Evolutionary conservation across 176 grass and related monocot species (phyloP).

Genomic region (Tillandsia fasciculata): DNA sequence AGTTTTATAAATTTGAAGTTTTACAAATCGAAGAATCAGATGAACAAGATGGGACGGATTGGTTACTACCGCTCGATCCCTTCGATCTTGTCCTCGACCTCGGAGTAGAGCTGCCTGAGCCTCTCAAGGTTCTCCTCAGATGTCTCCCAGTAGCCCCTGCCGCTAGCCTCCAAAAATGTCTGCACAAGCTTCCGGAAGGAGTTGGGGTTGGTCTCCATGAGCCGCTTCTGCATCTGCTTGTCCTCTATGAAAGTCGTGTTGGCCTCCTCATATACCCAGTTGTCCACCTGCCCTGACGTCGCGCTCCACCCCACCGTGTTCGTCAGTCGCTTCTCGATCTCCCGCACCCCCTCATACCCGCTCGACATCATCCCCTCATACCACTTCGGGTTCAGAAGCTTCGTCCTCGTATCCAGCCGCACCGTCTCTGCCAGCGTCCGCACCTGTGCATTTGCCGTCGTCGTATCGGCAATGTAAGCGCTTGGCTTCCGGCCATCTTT

Average conservation of each 20-base stretch:
- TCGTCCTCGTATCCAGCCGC: constrained; percentile 82
- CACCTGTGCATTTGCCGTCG: constrained; percentile 96
- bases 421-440: constrained; percentile 80
- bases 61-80: constrained; percentile 68
- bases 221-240: constrained; percentile 77
- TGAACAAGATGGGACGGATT: not conserved
- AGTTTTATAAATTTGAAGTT: no score
- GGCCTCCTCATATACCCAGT: constrained; percentile 99
- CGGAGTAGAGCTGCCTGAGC: constrained; percentile 75
- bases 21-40: not conserved
- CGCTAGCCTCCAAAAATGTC: constrained; percentile 91
- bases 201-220: constrained; percentile 90
- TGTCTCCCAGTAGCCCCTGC: constrained; percentile 98
- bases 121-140: constrained; percentile 89
- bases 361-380: constrained; percentile 97
- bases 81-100: constrained; percentile 99
- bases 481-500: constrained; percentile 80
- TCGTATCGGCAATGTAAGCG: constrained; percentile 85
- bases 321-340: constrained; percentile 95
- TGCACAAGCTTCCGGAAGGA: constrained; percentile 93
- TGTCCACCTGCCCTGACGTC: constrained; percentile 93
- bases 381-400: constrained; percentile 98
- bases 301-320: constrained; percentile 99
- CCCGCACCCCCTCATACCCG: constrained; percentile 85
- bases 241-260: constrained; percentile 88